A percentile compares a stretch with the other conserved stretches of the same genome.
These are phyloP conservation scores for Penicillium coffeae DNA, from an alignment of 495 filamentous ascomycete species.

Conservation along the genomic window DNA sequence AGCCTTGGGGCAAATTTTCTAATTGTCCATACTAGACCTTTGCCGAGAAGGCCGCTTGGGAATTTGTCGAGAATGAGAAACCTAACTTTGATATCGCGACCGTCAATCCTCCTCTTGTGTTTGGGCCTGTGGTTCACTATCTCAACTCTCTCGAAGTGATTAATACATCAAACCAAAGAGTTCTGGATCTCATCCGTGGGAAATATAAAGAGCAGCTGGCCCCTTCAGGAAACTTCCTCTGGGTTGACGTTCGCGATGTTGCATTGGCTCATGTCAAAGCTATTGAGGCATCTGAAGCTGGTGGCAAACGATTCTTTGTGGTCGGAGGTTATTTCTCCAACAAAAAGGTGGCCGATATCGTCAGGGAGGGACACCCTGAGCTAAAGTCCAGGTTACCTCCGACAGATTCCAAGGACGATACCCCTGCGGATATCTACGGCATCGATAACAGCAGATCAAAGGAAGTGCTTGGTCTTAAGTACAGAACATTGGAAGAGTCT, in stretches of 20 bases:
- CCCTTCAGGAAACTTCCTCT: constrained; percentile 52
- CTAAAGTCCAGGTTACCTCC: constrained; percentile 56
- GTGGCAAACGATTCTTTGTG: constrained; percentile 67
- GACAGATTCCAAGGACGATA: constrained; percentile 38
- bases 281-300: constrained; percentile 62
- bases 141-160: constrained; percentile 62
- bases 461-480: constrained; percentile 58
- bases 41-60: constrained; percentile 73
- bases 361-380: constrained; percentile 63
- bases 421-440: constrained; percentile 37
- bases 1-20: not conserved
- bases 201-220: constrained; percentile 63
- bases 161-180: constrained; percentile 64
- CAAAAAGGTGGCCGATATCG: constrained; percentile 60
- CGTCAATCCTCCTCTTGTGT: constrained; percentile 66
- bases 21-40: constrained; percentile 33
- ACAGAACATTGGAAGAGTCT: constrained; percentile 49
- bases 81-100: constrained; percentile 74
- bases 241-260: constrained; percentile 67
- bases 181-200: constrained; percentile 53
- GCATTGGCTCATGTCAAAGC: constrained; percentile 70
- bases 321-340: constrained; percentile 61
- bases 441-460: constrained; percentile 52
- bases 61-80: constrained; percentile 74
- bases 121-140: constrained; percentile 65